Evolutionary conservation across 192 early-diverging fungal genomes (phyloP), one percentile per base, ranked within the genome.

Genomic region (Glomus cerebriforme): DNA sequence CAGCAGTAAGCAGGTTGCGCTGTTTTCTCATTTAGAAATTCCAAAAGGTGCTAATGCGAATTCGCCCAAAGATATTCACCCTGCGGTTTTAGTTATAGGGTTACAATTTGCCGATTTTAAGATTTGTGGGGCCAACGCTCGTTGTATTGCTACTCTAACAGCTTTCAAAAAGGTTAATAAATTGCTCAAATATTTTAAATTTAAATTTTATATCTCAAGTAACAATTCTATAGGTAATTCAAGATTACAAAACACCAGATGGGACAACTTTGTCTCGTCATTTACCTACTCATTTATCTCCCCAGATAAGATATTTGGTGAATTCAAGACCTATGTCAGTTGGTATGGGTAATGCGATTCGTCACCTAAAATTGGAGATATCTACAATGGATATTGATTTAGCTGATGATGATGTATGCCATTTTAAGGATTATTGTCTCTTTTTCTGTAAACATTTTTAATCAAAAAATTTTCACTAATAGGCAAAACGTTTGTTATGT

Each of bases 321-420:
- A 91, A 91, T 63, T 91, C 91, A 68, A 92, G 98, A 32, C 89
- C 92, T 7, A 90, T 98, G 88, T 93, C 94, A n/a, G 90, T 95
- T 35, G 93, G 93, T 82, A 98, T 99, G 96, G 92, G 93, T 77
- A 95, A 93, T 27, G 94, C 95, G 27, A 96, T 98, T 75, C 89
- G 96, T 54, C 92, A 90, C 76, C 82, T 99, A 49, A 98, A 98
- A 85, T 88, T 89, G 79, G 92, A 96, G 81, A 95, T 98, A 81
- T 84, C 91, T 7, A 87, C 90, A 72, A 84, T 92, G n/a, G 88
- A 92, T 74, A 84, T 92, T 59, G 93, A 94, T 39, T 83, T 94
- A n/a, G 85, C 93, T 1, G 98, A 98, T 80, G 91, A 92, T 72
- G 92, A 95, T 73, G 96, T 95, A 93, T 26, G 26, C 19, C 6